A percentile compares a stretch with the other conserved stretches of the same genome.
Conservation (phyloP, 164 flowering plant species). For the Chimonanthus salicifolius region DNA sequence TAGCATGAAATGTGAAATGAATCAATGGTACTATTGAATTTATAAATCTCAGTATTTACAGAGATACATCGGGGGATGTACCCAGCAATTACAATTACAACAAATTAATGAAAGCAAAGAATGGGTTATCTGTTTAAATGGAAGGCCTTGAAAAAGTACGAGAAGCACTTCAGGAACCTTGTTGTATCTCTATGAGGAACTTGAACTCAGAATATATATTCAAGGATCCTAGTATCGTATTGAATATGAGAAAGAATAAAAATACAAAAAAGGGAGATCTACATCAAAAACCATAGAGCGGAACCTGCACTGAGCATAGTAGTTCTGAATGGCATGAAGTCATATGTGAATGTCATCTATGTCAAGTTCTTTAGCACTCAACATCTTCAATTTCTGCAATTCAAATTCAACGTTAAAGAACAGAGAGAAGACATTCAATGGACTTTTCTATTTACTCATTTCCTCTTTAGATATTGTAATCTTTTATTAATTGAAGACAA, state of each 20-base stretch:
- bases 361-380: constrained; percentile 54
- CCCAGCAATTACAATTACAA: background rate
- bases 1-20: background rate
- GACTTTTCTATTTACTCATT: background rate
- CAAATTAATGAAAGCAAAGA: background rate
- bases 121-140: background rate
- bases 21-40: too few relatives aligned
- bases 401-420: background rate
- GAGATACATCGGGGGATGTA: background rate
- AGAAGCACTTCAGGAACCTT: background rate
- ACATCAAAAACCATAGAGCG: background rate
- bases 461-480: background rate
- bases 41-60: background rate
- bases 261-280: background rate
- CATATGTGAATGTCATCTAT: constrained; percentile 73
- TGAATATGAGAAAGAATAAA: background rate
- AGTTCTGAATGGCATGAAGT: constrained; percentile 10
- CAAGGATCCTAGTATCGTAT: too few relatives aligned
- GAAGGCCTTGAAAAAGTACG: background rate
- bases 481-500: background rate
- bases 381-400: constrained; percentile 78
- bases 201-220: background rate
- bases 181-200: background rate
- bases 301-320: background rate
- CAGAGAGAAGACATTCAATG: background rate